phyloP scores from a whole-genome alignment of 257 asterid species.

The Ilex asprella region DNA sequence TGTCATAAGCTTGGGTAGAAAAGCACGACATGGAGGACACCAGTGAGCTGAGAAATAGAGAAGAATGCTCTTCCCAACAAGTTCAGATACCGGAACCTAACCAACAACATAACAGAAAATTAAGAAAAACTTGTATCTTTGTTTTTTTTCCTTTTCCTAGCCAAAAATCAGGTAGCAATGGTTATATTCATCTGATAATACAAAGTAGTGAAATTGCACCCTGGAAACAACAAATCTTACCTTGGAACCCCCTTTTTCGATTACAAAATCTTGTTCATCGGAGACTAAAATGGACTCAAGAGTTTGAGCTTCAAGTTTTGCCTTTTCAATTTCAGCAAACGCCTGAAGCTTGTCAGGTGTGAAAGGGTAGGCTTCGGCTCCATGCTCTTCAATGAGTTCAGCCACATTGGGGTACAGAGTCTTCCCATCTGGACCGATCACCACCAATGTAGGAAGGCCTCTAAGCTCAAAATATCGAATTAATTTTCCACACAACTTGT shows the following conservation, averaged over 20 bases:
- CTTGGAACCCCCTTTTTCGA: constrained; percentile 23
- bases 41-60: constrained; percentile 32
- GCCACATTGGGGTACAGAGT: constrained; percentile 20
- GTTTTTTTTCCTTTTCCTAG: not conserved
- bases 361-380: constrained; percentile 28
- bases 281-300: constrained; percentile 25
- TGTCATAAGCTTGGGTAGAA: constrained; percentile 19
- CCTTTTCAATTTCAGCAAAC: constrained; percentile 19
- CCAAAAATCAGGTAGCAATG: not conserved
- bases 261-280: constrained; percentile 22
- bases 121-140: not conserved
- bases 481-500: constrained; percentile 19
- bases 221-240: not conserved
- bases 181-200: no score
- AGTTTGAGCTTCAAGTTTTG: constrained; percentile 25
- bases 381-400: constrained; percentile 29
- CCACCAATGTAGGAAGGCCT: constrained; percentile 19
- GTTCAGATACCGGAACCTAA: constrained; percentile 27
- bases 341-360: constrained; percentile 16
- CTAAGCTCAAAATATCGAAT: constrained; percentile 18
- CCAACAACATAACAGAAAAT: not conserved
- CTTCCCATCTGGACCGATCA: constrained; percentile 29
- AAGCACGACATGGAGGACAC: constrained; percentile 34
- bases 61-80: constrained; percentile 28
- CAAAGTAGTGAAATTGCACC: no score